Percentiles rank a stretch among this genome's conserved stretches.
These are phyloP conservation scores for Schizophyllum amplum DNA, from an alignment of 1,284 basidiomycete genomes.

Conservation along the genomic window DNA sequence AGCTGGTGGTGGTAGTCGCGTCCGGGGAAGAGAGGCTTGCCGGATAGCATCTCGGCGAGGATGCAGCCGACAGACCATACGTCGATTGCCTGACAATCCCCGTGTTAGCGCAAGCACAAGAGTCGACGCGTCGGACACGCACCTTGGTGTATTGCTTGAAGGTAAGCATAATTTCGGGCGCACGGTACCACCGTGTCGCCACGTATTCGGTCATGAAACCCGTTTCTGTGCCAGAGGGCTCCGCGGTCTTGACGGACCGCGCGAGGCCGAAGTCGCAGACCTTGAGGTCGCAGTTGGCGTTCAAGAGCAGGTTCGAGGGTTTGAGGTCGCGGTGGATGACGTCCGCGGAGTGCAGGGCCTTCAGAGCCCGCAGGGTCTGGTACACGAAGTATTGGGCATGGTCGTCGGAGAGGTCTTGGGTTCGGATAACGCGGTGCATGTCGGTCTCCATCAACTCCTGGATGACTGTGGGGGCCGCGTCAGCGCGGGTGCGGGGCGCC, in stretches of 20 bases:
- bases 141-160: slow-evolving; percentile 96
- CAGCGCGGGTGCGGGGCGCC: slow-evolving; percentile 72
- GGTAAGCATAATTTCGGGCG: slow-evolving; percentile 94
- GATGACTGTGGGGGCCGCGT: slow-evolving; percentile 37
- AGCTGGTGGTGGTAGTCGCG: slow-evolving; percentile 96
- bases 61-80: slow-evolving; percentile 98
- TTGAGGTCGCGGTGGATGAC: slow-evolving; percentile 96
- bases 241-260: slow-evolving; percentile 77
- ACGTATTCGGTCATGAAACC: slow-evolving; percentile 97
- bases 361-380: slow-evolving; percentile 87
- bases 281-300: slow-evolving; percentile 95
- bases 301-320: slow-evolving; percentile 91
- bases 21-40: slow-evolving; percentile 92
- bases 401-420: slow-evolving; percentile 82
- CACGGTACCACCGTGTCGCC: slow-evolving; percentile 89
- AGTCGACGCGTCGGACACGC: slow-evolving; percentile 7
- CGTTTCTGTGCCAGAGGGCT: slow-evolving; percentile 77
- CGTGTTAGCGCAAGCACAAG: slow-evolving; percentile 10
- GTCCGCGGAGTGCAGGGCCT: slow-evolving; percentile 90
- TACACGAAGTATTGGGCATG: slow-evolving; percentile 92
- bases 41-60: slow-evolving; percentile 92
- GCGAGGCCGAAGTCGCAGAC: slow-evolving; percentile 93
- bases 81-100: slow-evolving; percentile 62
- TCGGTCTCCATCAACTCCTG: slow-evolving; percentile 78
- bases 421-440: slow-evolving; percentile 84